Conservation (phyloP, 2,329 filamentous ascomycete genomes). For the Claviceps spartinae region DNA sequence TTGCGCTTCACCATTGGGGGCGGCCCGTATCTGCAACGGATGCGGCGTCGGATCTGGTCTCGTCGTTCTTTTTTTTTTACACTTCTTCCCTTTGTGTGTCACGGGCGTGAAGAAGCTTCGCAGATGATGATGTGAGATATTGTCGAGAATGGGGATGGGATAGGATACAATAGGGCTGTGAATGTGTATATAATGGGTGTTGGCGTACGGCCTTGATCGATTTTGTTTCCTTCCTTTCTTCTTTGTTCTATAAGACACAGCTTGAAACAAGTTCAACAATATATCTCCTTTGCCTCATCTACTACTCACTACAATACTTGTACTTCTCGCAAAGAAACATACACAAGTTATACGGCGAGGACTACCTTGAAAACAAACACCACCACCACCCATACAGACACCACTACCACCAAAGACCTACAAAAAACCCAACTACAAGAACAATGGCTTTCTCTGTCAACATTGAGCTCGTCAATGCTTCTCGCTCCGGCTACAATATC, state of each 20-base stretch:
- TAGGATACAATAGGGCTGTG: neutral
- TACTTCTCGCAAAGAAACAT: too few relatives aligned
- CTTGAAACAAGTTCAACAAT: neutral
- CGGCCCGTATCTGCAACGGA: neutral
- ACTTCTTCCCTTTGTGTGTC: too few relatives aligned
- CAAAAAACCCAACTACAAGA: neutral
- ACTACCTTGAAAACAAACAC: neutral
- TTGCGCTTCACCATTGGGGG: neutral
- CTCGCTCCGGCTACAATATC: constrained; percentile 31
- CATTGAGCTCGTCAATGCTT: constrained; percentile 22
- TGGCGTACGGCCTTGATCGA: neutral
- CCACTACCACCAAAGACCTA: neutral
- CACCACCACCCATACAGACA: neutral
- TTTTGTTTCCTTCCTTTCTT: neutral
- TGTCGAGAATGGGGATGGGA: neutral
- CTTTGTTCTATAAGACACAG: neutral
- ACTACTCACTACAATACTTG: too few relatives aligned
- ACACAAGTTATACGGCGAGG: neutral
- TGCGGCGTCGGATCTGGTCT: neutral
- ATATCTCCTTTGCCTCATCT: too few relatives aligned
- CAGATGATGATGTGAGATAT: neutral
- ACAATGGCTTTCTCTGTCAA: constrained; percentile 11
- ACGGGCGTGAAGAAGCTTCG: neutral
- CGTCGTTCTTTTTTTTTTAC: neutral
- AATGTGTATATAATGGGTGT: neutral